These are phyloP conservation scores for Bathelium albidoporum DNA, from an alignment of 495 filamentous ascomycete species.

Conservation along the genomic window DNA sequence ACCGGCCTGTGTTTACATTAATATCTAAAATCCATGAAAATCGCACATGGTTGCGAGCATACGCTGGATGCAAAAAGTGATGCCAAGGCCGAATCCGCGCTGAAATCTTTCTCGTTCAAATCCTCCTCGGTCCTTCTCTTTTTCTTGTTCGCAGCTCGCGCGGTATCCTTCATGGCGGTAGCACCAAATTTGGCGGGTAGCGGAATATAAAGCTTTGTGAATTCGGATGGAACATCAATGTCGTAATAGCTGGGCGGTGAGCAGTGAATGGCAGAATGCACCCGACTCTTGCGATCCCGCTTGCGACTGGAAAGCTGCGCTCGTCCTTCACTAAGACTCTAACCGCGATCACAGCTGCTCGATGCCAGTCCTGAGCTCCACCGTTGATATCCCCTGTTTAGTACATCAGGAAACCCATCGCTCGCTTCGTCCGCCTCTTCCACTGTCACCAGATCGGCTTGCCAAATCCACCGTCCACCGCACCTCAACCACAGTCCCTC, in stretches of 20 bases:
- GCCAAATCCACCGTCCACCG: neutral
- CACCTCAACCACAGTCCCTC: neutral
- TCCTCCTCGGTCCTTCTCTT: neutral
- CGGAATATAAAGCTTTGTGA: neutral
- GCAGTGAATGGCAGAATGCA: neutral
- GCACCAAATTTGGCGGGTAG: neutral
- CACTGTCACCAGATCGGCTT: neutral
- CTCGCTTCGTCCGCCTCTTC: neutral
- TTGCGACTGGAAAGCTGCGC: conserved; percentile 3
- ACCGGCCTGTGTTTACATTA: neutral
- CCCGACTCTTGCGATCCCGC: neutral
- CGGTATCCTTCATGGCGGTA: neutral
- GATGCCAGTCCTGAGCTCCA: neutral
- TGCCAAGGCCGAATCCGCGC: neutral
- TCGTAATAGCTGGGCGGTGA: neutral
- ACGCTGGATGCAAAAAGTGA: neutral
- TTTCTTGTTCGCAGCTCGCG: neutral
- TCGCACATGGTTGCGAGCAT: neutral
- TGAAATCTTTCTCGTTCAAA: neutral
- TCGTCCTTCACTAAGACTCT: neutral
- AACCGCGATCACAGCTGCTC: neutral
- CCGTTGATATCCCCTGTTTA: neutral
- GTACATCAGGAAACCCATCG: too few species aligned
- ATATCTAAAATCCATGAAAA: neutral
- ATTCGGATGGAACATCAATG: neutral